Evolutionary conservation across 2,329 filamentous ascomycete species (phyloP), one percentile per base, ranked within the genome.

Genomic region (Aureobasidium vineae): DNA sequence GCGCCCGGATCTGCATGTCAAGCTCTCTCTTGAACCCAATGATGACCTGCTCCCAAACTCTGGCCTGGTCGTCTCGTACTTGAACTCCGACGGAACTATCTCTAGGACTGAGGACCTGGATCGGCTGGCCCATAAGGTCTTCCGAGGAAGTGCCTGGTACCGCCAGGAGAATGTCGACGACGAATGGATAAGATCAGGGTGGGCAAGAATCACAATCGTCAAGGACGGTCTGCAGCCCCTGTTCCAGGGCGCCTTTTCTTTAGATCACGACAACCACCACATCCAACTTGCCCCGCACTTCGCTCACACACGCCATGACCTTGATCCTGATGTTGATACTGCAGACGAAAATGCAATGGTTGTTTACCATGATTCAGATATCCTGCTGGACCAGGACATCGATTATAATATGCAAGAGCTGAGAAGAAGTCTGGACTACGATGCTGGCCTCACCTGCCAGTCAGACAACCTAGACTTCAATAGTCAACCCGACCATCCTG

Each of bases 361-460:
- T 41, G 84, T 97, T 1, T 98, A 91, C 84, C 86, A 93, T 70
- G 93, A 98, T 75, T 96, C 92, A 33, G 95, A 99, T 76, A 86
- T 97, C 73, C 71, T 72, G 49, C 72, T 76, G 21, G 72, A 75
- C 67, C 74, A 72, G 69, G 73, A 73, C n/a, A 43, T 71, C n/a
- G 64, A 65, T n/a, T 63, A 65, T 33, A 77, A 79, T 43, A 84
- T 85, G 65, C 78, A 81, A 26, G 89, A 94, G 69, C 77, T 95
- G 71, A 90, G 87, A 78, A 85, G 90, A 69, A 68, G 69, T 13
- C 63, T 67, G 16, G 49, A 66, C n/a, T 41, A 66, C 7, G 23
- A 63, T 8, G 49, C 64, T 21, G 63, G 65, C 16, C n/a, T 73
- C 23, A 71, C 83, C 5, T 99, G 95, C 76, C 82, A 83, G 28